Percentiles rank a stretch among this genome's conserved stretches.
Evolutionary conservation across 2,329 filamentous ascomycete genomes (phyloP).

Genomic region (Myriosclerotinia curreyana): DNA sequence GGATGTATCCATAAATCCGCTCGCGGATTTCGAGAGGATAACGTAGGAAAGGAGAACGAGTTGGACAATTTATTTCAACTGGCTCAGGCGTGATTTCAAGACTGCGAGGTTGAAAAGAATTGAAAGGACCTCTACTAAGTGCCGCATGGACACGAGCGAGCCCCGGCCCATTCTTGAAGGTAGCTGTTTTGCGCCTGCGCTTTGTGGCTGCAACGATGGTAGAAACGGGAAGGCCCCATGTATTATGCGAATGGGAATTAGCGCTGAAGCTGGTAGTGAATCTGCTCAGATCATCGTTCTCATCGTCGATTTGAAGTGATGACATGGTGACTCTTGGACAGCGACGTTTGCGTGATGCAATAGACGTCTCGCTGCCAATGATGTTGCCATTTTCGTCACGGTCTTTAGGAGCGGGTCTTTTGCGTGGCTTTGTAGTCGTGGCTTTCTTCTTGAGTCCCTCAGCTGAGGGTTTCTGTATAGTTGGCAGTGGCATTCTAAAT

Average conservation of each 20-base stretch:
- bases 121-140: neutral
- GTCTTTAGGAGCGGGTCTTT: neutral
- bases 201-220: slow-evolving; percentile 7
- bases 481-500: neutral
- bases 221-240: slow-evolving; percentile 16
- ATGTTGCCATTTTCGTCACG: slow-evolving; percentile 6
- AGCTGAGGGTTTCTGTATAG: neutral
- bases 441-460: neutral
- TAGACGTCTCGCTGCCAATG: neutral
- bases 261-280: slow-evolving; percentile 8
- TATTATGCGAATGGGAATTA: slow-evolving; percentile 19
- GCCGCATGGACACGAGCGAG: neutral
- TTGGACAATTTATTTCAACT: slow-evolving; percentile 24
- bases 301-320: slow-evolving; percentile 20
- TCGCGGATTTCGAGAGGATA: slow-evolving; percentile 34
- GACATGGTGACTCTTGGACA: slow-evolving; percentile 5
- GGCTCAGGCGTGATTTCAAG: neutral
- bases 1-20: slow-evolving; percentile 30
- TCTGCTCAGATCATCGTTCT: slow-evolving; percentile 19
- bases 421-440: neutral
- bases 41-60: slow-evolving; percentile 27
- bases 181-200: slow-evolving; percentile 11
- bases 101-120: neutral
- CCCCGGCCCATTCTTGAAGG: neutral
- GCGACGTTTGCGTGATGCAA: slow-evolving; percentile 18